phyloP scores from a whole-genome alignment of 345 rosid genomes.

The Noccaea caerulescens region DNA sequence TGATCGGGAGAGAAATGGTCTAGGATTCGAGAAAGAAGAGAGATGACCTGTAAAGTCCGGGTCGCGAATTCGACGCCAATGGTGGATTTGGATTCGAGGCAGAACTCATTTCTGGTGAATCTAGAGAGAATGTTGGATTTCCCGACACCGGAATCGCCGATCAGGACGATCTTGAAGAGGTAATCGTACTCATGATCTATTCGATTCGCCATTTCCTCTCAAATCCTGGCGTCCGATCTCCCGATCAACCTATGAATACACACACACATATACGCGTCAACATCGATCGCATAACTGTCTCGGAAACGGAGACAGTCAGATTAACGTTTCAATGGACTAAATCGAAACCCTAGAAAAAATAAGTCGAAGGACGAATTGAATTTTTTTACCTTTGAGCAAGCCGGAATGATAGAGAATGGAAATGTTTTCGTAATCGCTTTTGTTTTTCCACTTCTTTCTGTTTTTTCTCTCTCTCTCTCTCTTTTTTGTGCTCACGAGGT shows the following conservation, averaged over 20 bases:
- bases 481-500: conserved; percentile 7
- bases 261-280: conserved; percentile 25
- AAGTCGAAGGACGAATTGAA: background rate
- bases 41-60: conserved; percentile 58
- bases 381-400: conserved; percentile 30
- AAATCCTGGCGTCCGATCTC: conserved; percentile 42
- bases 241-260: conserved; percentile 36
- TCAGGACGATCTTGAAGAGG: conserved; percentile 75
- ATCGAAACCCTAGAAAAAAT: conserved; percentile 4
- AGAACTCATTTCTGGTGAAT: conserved; percentile 71
- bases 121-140: conserved; percentile 78
- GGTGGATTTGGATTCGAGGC: conserved; percentile 76
- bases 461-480: background rate
- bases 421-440: background rate
- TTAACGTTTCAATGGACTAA: background rate
- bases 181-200: conserved; percentile 70
- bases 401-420: conserved; percentile 28
- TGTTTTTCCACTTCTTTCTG: background rate
- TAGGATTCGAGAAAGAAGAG: background rate
- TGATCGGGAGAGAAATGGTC: background rate
- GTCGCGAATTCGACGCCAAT: conserved; percentile 81
- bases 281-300: background rate
- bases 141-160: conserved; percentile 82
- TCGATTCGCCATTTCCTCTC: conserved; percentile 53
- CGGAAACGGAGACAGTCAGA: background rate